Evolutionary conservation across 129 eudicot genomes (phyloP).

Genomic region (Daucus carota): DH1_v3.0 NC_030383.2:41470501-41471000

Average conservation of each 20-base stretch:
- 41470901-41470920: constrained; percentile 70
- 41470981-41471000: too few relatives aligned
- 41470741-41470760: constrained; percentile 30
- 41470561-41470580: constrained; percentile 8
- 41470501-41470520: background rate
- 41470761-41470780: constrained; percentile 26
- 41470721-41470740: constrained; percentile 32
- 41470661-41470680: constrained; percentile 28
- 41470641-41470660: background rate
- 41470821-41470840: constrained; percentile 53
- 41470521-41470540: constrained; percentile 18
- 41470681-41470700: constrained; percentile 23
- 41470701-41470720: constrained; percentile 6
- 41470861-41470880: constrained; percentile 67
- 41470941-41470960: background rate
- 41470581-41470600: constrained; percentile 4
- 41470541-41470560: constrained; percentile 13
- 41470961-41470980: too few relatives aligned
- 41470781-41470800: constrained; percentile 49
- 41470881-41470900: constrained; percentile 63
- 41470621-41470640: background rate
- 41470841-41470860: constrained; percentile 64
- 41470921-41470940: constrained; percentile 69
- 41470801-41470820: constrained; percentile 77
- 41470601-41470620: constrained; percentile 24